These are phyloP conservation scores for Pontederia crassipes DNA, from an alignment of 176 grass and related monocot genomes.

Conservation along the genomic window DNA sequence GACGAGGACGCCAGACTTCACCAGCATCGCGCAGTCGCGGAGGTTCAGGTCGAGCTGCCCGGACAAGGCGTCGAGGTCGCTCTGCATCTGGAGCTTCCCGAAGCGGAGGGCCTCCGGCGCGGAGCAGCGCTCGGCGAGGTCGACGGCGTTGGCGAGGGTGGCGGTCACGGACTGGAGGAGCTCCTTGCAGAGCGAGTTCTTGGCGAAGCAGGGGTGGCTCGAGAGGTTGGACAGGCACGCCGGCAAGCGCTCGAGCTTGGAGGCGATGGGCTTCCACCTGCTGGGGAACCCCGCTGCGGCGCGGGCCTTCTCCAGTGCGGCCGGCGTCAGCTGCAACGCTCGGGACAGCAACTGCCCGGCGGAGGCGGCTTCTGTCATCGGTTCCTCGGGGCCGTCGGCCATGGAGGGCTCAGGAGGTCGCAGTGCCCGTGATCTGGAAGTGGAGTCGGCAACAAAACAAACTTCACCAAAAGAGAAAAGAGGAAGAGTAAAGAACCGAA, in stretches of 20 bases:
- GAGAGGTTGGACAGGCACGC: slow-evolving; percentile 11
- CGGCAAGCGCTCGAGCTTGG: slow-evolving; percentile 9
- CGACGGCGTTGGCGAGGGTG: slow-evolving; percentile 9
- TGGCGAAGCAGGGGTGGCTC: slow-evolving; percentile 19
- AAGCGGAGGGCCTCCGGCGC: neutral
- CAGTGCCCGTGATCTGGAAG: no score
- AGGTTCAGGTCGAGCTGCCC: slow-evolving; percentile 89
- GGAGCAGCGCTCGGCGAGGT: slow-evolving; percentile 8
- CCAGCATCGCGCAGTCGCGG: slow-evolving; percentile 65
- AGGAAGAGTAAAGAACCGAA: no score
- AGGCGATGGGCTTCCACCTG: slow-evolving; percentile 12
- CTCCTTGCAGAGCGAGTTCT: slow-evolving; percentile 11
- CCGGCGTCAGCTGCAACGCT: neutral
- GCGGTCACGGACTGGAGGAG: slow-evolving; percentile 12
- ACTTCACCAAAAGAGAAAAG: no score
- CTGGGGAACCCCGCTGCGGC: slow-evolving; percentile 3
- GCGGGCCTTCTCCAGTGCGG: neutral
- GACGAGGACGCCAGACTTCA: slow-evolving; percentile 82
- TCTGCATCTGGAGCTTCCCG: slow-evolving; percentile 41
- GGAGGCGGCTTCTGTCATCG: neutral
- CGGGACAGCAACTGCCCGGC: slow-evolving; percentile 5
- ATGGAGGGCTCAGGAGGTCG: no score
- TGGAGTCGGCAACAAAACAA: no score
- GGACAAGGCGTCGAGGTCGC: slow-evolving; percentile 73
- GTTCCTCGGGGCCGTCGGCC: neutral